These are phyloP conservation scores for Pyrus hybrid DNA, from an alignment of 331 rosid species.

Conservation along the genomic window DNA sequence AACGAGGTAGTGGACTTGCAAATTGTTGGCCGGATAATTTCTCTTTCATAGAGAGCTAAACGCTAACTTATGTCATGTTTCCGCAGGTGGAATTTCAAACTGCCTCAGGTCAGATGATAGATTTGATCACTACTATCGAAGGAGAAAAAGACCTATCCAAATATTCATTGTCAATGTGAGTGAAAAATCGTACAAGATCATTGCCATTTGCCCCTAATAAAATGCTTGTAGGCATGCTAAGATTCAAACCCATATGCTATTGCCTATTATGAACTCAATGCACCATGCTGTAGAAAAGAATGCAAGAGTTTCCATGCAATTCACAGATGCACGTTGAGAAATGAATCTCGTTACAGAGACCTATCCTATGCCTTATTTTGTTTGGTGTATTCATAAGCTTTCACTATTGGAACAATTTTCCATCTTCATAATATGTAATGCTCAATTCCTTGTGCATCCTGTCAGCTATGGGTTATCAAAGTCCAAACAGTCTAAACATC, in stretches of 20 bases:
- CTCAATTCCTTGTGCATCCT: not conserved
- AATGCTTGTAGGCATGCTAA: not conserved
- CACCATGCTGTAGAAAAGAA: not conserved
- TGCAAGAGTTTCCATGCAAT: not conserved
- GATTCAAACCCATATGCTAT: not conserved
- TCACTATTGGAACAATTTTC: not conserved
- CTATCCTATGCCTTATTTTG: not conserved
- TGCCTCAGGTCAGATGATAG: conserved; percentile 81
- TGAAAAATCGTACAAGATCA: not conserved
- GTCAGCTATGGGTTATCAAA: not conserved
- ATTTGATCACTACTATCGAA: conserved; percentile 48
- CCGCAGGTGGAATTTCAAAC: conserved; percentile 85
- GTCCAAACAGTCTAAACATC: not conserved
- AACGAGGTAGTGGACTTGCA: conserved; percentile 49
- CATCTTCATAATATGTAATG: not conserved
- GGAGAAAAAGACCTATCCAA: conserved; percentile 73
- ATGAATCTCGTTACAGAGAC: not conserved
- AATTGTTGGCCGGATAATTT: not conserved
- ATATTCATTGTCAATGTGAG: conserved; percentile 44
- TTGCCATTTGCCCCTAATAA: not conserved
- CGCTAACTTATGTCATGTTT: not conserved
- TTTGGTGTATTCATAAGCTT: not conserved
- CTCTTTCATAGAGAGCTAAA: not conserved
- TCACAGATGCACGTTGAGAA: not conserved
- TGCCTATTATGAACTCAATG: not conserved